Base-by-base conservation (phyloP, 129 eudicot species). In the Centella asiatica region DNA sequence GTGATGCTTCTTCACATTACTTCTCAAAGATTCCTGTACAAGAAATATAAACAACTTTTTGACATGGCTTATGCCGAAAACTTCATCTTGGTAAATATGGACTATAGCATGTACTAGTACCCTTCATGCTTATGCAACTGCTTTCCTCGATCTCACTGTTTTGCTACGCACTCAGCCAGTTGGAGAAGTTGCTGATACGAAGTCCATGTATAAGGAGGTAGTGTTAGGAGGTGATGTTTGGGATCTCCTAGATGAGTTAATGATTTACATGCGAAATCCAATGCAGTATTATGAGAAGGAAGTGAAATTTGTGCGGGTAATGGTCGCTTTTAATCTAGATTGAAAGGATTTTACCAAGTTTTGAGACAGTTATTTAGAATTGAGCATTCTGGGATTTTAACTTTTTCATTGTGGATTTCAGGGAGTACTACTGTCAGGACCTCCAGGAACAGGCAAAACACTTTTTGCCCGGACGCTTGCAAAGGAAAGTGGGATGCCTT, bases 381-480 rank as follows among this genome's bases (percentile, higher is more conserved):
- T 5, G 4, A 45, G 22, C 34, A 46, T 23, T 45, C 31, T 1
- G 22, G 54, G 54, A 14, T 57, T 46, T 54, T 27, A 60, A 25
- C 58, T 36, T 7, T 66, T 63, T 66, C 59, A 3, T 46, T 18
- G 31, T 56, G 20, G 31, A 12, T 25, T 59, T 11, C 77, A 92
- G 98, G 95, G 98, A 77, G 85, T 92, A 58, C 98, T 92, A 73
- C 72, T 92, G 17, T 81, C 87, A 42, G 98, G 98, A 63, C 98
- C 98, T 49, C 95, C 98, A 27, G 95, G 98, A 51, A 92, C 98
- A 15, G 98, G 98, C 10, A 92, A 92, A 81, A 92, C 95, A 36
- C 90, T 87, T n/a, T 92, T 92, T 75, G 98, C 98, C 11, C 78
- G 98, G 24, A 81, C 98, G n/a, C 83, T 92, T 58, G 84, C 98